Conservation (phyloP, 805 yeast species). For the Yarrowia sp. region DNA sequence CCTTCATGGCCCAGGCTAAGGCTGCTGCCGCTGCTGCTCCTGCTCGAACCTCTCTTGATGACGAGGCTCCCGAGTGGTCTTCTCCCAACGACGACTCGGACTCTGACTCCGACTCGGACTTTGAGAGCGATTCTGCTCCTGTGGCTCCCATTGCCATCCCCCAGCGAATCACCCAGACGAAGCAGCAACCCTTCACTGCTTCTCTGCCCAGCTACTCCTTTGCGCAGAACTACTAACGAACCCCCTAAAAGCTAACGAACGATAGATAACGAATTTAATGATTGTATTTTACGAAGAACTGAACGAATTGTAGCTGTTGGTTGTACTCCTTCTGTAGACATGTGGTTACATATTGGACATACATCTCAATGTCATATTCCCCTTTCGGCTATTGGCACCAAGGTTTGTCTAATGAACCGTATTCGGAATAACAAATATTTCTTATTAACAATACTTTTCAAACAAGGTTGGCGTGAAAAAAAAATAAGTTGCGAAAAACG, state of each 20-base stretch:
- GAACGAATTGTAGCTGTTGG: too few relatives aligned
- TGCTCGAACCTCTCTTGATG: constrained; percentile 3
- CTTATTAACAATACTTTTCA: neutral
- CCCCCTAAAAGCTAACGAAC: constrained; percentile 12
- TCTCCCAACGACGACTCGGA: constrained; percentile 7
- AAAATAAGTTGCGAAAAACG: too few relatives aligned
- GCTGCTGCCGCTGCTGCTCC: neutral
- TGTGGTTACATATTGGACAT: neutral
- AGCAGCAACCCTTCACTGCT: constrained; percentile 10
- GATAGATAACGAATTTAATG: neutral
- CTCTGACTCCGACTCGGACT: constrained; percentile 13
- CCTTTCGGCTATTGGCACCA: neutral
- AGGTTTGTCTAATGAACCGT: neutral
- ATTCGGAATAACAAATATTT: neutral
- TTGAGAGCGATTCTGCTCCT: constrained; percentile 11
- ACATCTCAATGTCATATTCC: neutral
- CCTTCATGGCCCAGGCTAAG: constrained; percentile 1
- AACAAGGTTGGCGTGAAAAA: neutral
- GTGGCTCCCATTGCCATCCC: constrained; percentile 24
- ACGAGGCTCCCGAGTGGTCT: constrained; percentile 23
- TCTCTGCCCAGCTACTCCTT: constrained; percentile 20
- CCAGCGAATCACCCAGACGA: constrained; percentile 10
- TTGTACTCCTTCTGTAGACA: too few relatives aligned
- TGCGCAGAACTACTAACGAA: constrained; percentile 21
- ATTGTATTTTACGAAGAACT: neutral